Evolutionary conservation across 2,329 filamentous ascomycete genomes (phyloP).

Genomic region (Tolypocladium amazonense): DNA sequence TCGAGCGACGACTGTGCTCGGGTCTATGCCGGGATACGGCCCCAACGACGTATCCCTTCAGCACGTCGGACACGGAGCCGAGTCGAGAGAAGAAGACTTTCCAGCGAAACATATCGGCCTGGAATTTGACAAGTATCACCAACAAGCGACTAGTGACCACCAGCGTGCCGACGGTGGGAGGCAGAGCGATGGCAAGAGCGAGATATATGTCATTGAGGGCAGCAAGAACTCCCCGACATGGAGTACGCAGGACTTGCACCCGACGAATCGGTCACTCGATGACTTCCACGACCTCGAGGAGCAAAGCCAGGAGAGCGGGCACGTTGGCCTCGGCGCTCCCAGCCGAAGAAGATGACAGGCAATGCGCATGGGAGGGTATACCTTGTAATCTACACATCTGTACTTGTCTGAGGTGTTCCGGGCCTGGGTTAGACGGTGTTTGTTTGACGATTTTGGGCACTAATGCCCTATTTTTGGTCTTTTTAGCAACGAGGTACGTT

Average conservation of each 20-base stretch:
- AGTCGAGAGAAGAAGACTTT: conserved; percentile 1
- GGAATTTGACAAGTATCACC: conserved; percentile 10
- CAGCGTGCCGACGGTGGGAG: conserved; percentile 1
- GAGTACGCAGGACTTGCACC: conserved; percentile 9
- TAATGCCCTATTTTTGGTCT: background rate
- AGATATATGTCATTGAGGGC: conserved; percentile 25
- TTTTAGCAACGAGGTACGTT: background rate
- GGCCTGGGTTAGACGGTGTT: background rate
- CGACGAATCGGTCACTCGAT: conserved; percentile 14
- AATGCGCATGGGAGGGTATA: background rate
- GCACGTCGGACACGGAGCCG: conserved; percentile 10
- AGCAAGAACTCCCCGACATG: conserved; percentile 12
- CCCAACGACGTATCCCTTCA: conserved; percentile 26
- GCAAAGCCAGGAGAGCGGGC: conserved; percentile 14
- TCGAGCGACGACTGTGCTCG: conserved; percentile 7
- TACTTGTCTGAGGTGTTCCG: background rate
- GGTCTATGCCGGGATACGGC: conserved; percentile 20
- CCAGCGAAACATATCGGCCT: conserved; percentile 5
- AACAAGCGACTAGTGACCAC: background rate
- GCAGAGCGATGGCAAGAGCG: conserved; percentile 18
- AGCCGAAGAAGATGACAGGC: background rate
- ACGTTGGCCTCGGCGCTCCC: conserved; percentile 4
- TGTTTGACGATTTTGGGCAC: background rate
- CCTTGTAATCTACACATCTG: background rate
- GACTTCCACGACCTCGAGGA: conserved; percentile 20